A percentile compares a stretch with the other conserved stretches of the same genome.
Evolutionary conservation across 441 rosid genomes (phyloP).

Genomic region (Pelargonium fulgidum): DNA sequence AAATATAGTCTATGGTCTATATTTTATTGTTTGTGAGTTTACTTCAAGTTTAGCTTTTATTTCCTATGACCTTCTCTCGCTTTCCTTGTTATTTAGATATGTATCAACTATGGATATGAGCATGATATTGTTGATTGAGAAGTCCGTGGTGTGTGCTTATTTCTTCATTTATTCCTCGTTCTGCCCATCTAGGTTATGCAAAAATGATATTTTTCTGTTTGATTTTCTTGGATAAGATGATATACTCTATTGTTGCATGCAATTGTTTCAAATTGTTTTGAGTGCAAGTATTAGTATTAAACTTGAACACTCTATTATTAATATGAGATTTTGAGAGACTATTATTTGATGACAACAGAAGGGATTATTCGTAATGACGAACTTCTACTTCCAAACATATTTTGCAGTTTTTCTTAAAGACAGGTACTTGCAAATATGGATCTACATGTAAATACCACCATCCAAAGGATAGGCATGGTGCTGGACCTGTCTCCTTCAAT

Average conservation of each 20-base stretch:
- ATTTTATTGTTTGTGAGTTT: neutral
- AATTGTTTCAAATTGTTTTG: no score
- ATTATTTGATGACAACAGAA: neutral
- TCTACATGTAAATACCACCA: conserved; percentile 78
- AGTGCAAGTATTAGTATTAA: no score
- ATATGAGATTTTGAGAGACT: neutral
- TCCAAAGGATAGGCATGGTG: conserved; percentile 82
- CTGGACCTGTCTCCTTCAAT: conserved; percentile 63
- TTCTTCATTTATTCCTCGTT: no score
- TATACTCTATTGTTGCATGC: no score
- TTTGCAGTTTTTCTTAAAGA: conserved; percentile 68
- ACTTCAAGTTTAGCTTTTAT: neutral
- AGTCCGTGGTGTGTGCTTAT: neutral
- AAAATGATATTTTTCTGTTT: neutral
- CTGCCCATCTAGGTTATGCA: neutral
- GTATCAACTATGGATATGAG: neutral
- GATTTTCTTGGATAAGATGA: neutral
- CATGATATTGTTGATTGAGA: neutral
- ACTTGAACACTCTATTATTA: neutral
- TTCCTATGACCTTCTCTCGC: neutral
- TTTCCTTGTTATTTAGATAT: neutral
- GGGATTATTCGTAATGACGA: conserved; percentile 9
- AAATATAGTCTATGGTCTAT: neutral
- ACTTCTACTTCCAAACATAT: conserved; percentile 6
- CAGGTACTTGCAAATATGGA: conserved; percentile 81